These are phyloP conservation scores for Nitzschia sp. DNA, from an alignment of 108 stramenopile species.

Conservation along the genomic window DNA sequence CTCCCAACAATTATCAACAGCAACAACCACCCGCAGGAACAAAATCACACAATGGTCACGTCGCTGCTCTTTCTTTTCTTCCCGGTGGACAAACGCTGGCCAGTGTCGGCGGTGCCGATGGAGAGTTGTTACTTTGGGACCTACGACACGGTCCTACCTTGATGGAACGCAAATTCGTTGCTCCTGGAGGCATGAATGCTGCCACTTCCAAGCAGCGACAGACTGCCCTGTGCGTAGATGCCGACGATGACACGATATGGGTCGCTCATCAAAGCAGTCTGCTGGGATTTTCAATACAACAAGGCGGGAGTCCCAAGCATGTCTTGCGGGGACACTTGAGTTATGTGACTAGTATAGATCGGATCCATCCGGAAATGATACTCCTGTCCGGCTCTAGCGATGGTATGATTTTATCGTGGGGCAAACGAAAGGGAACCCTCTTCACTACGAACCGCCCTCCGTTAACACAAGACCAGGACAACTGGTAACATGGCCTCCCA, in stretches of 20 bases:
- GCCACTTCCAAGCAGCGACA: conserved; percentile 20
- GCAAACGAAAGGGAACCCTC: conserved; percentile 13
- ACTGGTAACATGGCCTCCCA: conserved; percentile 19
- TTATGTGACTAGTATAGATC: conserved; percentile 48
- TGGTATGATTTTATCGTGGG: conserved; percentile 84
- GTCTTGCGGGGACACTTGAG: conserved; percentile 64
- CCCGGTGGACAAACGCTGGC: conserved; percentile 62
- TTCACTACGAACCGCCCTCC: neutral
- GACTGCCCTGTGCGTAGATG: conserved; percentile 19
- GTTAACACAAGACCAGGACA: conserved; percentile 5
- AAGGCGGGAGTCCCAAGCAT: conserved; percentile 53
- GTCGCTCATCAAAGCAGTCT: conserved; percentile 32
- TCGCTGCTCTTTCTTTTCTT: conserved; percentile 56
- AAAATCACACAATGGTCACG: conserved; percentile 40
- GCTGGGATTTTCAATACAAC: conserved; percentile 49
- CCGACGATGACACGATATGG: conserved; percentile 36
- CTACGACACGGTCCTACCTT: conserved; percentile 41
- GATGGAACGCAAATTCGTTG: conserved; percentile 45
- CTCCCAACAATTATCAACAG: conserved; percentile 43
- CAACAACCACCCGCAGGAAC: conserved; percentile 4
- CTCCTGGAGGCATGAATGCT: conserved; percentile 20
- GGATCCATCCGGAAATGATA: conserved; percentile 23
- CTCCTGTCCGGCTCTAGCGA: conserved; percentile 69
- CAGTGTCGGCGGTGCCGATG: conserved; percentile 51
- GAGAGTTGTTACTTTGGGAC: conserved; percentile 69